Evolutionary conservation across 2,329 filamentous ascomycete genomes (phyloP).

Genomic region (Phialocephala sp.): DNA sequence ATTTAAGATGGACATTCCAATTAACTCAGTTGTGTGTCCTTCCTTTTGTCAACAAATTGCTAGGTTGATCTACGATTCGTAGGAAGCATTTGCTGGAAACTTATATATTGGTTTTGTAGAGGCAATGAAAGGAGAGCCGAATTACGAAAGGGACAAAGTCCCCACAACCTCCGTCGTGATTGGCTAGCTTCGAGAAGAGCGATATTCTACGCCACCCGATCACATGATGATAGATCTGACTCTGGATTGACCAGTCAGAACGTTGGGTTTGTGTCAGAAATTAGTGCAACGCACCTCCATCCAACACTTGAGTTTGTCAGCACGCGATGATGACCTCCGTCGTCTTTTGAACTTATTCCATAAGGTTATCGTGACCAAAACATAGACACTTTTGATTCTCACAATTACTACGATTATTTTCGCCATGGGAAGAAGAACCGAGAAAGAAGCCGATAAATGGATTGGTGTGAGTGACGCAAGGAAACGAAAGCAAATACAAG

Average conservation of each 20-base stretch:
- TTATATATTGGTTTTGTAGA: too few species aligned
- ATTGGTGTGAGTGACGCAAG: conserved; percentile 27
- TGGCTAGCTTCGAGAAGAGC: too few species aligned
- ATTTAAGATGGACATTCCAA: too few species aligned
- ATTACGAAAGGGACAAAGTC: too few species aligned
- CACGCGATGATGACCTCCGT: not conserved
- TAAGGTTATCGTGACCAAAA: not conserved
- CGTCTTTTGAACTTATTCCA: not conserved
- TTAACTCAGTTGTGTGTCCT: too few species aligned
- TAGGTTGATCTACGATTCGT: too few species aligned
- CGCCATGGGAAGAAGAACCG: not conserved
- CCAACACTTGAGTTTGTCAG: not conserved
- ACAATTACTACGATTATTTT: not conserved
- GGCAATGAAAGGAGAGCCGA: too few species aligned
- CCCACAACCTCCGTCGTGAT: too few species aligned
- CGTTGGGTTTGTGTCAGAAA: not conserved
- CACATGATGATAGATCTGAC: not conserved
- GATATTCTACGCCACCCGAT: not conserved
- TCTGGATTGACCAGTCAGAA: not conserved
- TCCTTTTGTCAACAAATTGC: too few species aligned
- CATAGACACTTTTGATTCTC: not conserved
- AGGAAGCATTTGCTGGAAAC: too few species aligned
- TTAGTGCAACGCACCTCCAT: not conserved
- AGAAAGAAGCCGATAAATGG: conserved; percentile 16
- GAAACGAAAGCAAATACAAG: conserved; percentile 34